These are phyloP conservation scores for Aspergillus flavus DNA, from an alignment of 2,329 filamentous ascomycete species.

Conservation along the genomic window DNA sequence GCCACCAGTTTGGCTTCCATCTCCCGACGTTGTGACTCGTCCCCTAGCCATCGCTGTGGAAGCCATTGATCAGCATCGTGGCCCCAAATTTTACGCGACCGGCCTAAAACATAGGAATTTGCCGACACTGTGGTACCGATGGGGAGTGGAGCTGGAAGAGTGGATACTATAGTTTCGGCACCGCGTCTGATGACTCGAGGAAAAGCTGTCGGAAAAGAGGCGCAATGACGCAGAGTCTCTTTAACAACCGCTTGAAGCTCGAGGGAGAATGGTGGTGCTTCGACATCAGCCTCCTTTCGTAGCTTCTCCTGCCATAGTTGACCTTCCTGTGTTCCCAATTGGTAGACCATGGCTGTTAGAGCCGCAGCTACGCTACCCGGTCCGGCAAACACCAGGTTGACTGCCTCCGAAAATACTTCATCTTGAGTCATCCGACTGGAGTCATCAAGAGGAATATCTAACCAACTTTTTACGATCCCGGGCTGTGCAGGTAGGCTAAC, in stretches of 20 bases:
- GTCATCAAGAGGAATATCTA: conserved; percentile 16
- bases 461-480: conserved; percentile 19
- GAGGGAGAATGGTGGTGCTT: neutral
- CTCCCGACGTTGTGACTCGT: conserved; percentile 13
- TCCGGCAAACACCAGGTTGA: conserved; percentile 22
- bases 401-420: conserved; percentile 17
- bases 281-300: conserved; percentile 5
- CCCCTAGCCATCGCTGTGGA: conserved; percentile 22
- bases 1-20: conserved; percentile 21
- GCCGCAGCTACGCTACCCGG: conserved; percentile 22
- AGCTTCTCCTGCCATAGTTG: conserved; percentile 20
- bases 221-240: conserved; percentile 18
- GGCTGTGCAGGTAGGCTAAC: conserved; percentile 7
- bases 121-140: conserved; percentile 22
- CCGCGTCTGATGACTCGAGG: conserved; percentile 21
- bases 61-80: conserved; percentile 18
- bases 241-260: conserved; percentile 23
- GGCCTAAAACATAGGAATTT: conserved; percentile 22
- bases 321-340: conserved; percentile 17
- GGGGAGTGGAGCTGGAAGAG: conserved; percentile 15
- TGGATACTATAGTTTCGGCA: conserved; percentile 17
- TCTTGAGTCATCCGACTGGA: conserved; percentile 15
- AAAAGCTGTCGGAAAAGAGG: conserved; percentile 22
- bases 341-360: conserved; percentile 18
- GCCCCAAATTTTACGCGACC: conserved; percentile 22